Conservation (phyloP, 164 flowering plant genomes). For the Amborella trichopoda region DNA sequence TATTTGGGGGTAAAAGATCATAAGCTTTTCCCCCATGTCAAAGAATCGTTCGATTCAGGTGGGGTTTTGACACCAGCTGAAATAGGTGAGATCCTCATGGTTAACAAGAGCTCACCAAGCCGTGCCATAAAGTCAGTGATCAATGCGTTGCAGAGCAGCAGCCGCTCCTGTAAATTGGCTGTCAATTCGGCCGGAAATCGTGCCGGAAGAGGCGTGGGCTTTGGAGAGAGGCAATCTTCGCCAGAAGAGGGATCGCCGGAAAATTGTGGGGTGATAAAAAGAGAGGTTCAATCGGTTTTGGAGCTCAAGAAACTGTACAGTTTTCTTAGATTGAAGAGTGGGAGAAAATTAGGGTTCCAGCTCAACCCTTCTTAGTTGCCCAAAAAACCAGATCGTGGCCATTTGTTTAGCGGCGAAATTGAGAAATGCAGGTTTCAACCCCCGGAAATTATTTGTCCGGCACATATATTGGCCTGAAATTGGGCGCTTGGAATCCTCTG, state of each 20-base stretch:
- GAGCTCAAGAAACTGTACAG: constrained; percentile 59
- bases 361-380: too few relatives aligned
- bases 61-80: constrained; percentile 62
- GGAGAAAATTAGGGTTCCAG: too few relatives aligned
- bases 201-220: constrained; percentile 11
- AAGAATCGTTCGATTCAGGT: constrained; percentile 56
- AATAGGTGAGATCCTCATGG: constrained; percentile 72
- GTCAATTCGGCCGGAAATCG: constrained; percentile 8
- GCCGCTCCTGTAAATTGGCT: constrained; percentile 2
- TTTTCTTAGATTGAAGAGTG: constrained; percentile 31
- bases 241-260: constrained; percentile 17
- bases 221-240: constrained; percentile 13
- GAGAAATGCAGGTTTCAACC: too few relatives aligned
- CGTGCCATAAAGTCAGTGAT: constrained; percentile 74
- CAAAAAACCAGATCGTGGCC: too few relatives aligned
- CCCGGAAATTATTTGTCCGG: too few relatives aligned
- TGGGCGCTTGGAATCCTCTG: too few relatives aligned
- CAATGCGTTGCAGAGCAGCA: constrained; percentile 35
- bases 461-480: too few relatives aligned
- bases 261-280: constrained; percentile 23
- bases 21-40: constrained; percentile 69
- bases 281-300: constrained; percentile 38
- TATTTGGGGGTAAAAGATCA: constrained; percentile 84
- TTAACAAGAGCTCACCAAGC: constrained; percentile 61
- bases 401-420: too few relatives aligned